These are phyloP conservation scores for Eucommia ulmoides DNA, from an alignment of 257 asterid species.

Conservation along the genomic window DNA sequence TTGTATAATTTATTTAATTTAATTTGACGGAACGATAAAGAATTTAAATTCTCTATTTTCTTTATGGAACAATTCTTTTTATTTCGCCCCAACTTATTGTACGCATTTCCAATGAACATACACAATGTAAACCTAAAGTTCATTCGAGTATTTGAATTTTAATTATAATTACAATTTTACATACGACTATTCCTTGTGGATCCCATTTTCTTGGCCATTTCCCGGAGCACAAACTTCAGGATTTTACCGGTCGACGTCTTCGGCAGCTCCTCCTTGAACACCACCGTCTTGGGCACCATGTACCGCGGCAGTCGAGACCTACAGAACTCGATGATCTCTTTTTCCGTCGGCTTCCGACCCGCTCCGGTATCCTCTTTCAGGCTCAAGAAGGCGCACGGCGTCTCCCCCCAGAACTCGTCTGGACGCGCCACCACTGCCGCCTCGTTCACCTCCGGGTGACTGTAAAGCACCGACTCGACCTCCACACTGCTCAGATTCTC, in stretches of 20 bases:
- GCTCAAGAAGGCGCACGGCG: constrained; percentile 76
- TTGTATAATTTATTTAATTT: no score
- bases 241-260: constrained; percentile 77
- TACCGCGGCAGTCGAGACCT: constrained; percentile 38
- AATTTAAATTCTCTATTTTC: no score
- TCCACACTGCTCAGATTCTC: constrained; percentile 85
- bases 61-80: no score
- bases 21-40: no score
- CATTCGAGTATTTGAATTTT: no score
- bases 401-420: constrained; percentile 72
- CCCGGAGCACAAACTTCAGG: constrained; percentile 57
- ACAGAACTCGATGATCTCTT: constrained; percentile 42
- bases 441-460: constrained; percentile 68
- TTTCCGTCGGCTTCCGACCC: constrained; percentile 29
- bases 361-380: constrained; percentile 26
- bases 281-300: constrained; percentile 69
- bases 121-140: no score
- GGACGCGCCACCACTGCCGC: constrained; percentile 86
- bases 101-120: no score
- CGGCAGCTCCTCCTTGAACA: constrained; percentile 51
- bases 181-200: constrained; percentile 23
- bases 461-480: constrained; percentile 56
- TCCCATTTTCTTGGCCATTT: constrained; percentile 39
- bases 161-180: no score
- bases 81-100: no score